Evolutionary conservation across 352 stramenopile genomes (phyloP).

Genomic region (Pythium monospermum): DNA sequence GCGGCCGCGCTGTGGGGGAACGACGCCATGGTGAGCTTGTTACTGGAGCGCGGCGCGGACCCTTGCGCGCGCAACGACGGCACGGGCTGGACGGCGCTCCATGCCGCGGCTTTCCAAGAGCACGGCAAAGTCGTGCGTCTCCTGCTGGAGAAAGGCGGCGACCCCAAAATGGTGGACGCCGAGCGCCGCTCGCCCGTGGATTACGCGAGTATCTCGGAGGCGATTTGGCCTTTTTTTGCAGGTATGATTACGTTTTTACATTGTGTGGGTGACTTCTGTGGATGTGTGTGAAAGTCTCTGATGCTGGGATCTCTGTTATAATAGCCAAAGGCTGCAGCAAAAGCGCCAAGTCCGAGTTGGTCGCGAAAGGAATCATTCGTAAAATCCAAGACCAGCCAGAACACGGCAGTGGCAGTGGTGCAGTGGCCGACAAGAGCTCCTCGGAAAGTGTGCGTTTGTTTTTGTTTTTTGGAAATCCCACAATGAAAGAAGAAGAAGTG

Average conservation of each 20-base stretch:
- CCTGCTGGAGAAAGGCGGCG: conserved; percentile 26
- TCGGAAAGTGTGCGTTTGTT: neutral
- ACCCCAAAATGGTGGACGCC: conserved; percentile 24
- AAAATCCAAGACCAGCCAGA: conserved; percentile 33
- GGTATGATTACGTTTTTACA: conserved; percentile 8
- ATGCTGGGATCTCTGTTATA: neutral
- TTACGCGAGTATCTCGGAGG: conserved; percentile 38
- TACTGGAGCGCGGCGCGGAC: conserved; percentile 23
- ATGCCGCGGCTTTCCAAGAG: conserved; percentile 38
- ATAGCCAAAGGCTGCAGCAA: conserved; percentile 28
- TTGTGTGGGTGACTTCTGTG: too few relatives aligned
- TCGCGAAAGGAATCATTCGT: conserved; percentile 34
- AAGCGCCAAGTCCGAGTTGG: conserved; percentile 27
- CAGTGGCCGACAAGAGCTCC: neutral
- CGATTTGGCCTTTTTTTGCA: conserved; percentile 37
- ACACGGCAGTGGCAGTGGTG: conserved; percentile 2
- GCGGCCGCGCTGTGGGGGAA: conserved; percentile 33
- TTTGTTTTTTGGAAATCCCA: too few relatives aligned
- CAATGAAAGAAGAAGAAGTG: too few relatives aligned
- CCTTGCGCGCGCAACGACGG: conserved; percentile 29
- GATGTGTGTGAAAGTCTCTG: too few relatives aligned
- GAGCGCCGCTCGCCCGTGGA: conserved; percentile 28
- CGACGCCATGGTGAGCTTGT: conserved; percentile 31
- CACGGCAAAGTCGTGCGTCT: conserved; percentile 34
- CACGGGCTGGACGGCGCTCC: conserved; percentile 34